These are phyloP conservation scores for Ustilago bromivora DNA, from an alignment of 1,284 basidiomycete genomes.

Conservation along the genomic window DNA sequence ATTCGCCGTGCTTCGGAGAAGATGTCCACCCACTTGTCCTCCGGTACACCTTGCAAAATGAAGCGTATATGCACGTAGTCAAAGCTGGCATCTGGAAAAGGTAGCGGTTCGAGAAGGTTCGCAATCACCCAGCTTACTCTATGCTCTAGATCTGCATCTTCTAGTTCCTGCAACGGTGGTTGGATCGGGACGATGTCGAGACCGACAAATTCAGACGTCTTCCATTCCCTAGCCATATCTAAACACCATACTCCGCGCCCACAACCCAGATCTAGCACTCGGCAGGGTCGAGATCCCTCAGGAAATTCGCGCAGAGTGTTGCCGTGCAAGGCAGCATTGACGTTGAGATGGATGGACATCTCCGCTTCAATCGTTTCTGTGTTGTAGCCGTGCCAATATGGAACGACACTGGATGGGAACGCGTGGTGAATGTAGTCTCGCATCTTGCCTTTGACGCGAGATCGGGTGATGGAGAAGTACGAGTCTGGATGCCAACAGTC, in stretches of 20 bases:
- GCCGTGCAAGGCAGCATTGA: conserved; percentile 21
- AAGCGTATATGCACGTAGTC: conserved; percentile 60
- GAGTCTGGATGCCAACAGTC: conserved; percentile 51
- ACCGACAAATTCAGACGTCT: conserved; percentile 57
- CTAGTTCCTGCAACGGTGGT: conserved; percentile 33
- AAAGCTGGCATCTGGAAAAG: conserved; percentile 60
- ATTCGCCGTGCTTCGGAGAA: conserved; percentile 46
- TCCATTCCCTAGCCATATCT: conserved; percentile 56
- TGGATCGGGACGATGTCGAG: conserved; percentile 60
- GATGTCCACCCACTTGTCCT: conserved; percentile 54
- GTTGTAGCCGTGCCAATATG: conserved; percentile 56
- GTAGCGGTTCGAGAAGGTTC: conserved; percentile 57
- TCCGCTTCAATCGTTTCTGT: conserved; percentile 43
- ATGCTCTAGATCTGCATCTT: conserved; percentile 46
- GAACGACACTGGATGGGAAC: conserved; percentile 44
- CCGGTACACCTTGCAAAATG: conserved; percentile 45
- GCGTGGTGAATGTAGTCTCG: conserved; percentile 43
- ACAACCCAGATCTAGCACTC: conserved; percentile 58
- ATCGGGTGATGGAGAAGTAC: conserved; percentile 37
- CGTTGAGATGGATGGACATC: conserved; percentile 33
- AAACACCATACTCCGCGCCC: conserved; percentile 56
- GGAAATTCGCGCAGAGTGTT: conserved; percentile 38
- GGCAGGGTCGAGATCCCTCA: conserved; percentile 31
- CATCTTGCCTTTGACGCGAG: conserved; percentile 43
- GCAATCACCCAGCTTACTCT: conserved; percentile 61